A percentile compares a stretch with the other conserved stretches of the same genome.
Evolutionary conservation across 2,329 filamentous ascomycete genomes (phyloP).

Genomic region (Pseudofabraea citricarpa): DNA sequence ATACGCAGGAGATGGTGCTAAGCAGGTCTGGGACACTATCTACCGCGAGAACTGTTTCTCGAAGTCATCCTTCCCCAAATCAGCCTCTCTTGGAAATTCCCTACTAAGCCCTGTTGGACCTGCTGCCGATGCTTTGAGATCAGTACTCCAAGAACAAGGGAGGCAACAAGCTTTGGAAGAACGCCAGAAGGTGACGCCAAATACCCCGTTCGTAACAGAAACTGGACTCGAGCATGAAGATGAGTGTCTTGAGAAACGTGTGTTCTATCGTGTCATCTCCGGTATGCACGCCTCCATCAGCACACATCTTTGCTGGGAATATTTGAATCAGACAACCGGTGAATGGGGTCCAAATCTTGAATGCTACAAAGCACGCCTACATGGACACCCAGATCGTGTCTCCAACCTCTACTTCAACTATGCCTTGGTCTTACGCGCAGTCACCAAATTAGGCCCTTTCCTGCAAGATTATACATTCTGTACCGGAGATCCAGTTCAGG

Average conservation of each 20-base stretch:
- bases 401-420: slow-evolving; percentile 99
- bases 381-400: slow-evolving; percentile 81
- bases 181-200: slow-evolving; percentile 46
- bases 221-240: slow-evolving; percentile 75
- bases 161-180: slow-evolving; percentile 59
- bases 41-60: slow-evolving; percentile 97
- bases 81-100: slow-evolving; percentile 48
- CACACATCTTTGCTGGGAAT: slow-evolving; percentile 93
- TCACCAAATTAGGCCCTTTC: slow-evolving; percentile 83
- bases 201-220: slow-evolving; percentile 55
- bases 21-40: slow-evolving; percentile 93
- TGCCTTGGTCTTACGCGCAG: slow-evolving; percentile 84
- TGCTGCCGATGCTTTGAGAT: slow-evolving; percentile 58
- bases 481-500: slow-evolving; percentile 75
- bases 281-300: slow-evolving; percentile 99
- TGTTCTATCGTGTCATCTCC: slow-evolving; percentile 91
- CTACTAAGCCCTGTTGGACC: slow-evolving; percentile 21
- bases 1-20: slow-evolving; percentile 77
- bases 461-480: slow-evolving; percentile 85
- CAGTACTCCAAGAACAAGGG: slow-evolving; percentile 54
- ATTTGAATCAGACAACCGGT: slow-evolving; percentile 90
- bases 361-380: slow-evolving; percentile 85
- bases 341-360: slow-evolving; percentile 85
- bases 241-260: slow-evolving; percentile 96
- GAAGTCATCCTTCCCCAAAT: slow-evolving; percentile 57